A percentile compares a stretch with the other conserved stretches of the same genome.
These are phyloP conservation scores for Mycena sp. DNA, from an alignment of 1,284 basidiomycete genomes.

Conservation along the genomic window DNA sequence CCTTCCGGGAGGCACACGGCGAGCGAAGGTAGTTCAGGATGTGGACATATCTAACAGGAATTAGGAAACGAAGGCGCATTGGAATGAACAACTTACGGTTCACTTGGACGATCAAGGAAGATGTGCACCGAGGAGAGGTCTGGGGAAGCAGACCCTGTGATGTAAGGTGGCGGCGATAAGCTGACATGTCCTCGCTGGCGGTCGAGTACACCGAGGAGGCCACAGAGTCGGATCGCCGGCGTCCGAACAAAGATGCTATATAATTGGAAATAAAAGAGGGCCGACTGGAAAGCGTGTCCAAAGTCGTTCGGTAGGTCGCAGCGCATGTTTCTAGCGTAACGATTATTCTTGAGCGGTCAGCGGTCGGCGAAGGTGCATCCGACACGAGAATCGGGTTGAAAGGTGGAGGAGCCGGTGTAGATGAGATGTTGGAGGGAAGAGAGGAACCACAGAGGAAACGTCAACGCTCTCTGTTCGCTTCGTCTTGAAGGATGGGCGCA, in stretches of 20 bases:
- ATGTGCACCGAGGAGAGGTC: constrained; percentile 64
- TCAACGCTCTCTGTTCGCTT: constrained; percentile 47
- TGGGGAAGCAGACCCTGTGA: constrained; percentile 63
- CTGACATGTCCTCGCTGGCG: constrained; percentile 53
- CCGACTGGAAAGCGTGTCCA: constrained; percentile 71
- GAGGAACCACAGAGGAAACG: constrained; percentile 46
- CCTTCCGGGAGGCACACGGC: constrained; percentile 52
- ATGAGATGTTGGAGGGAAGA: constrained; percentile 42
- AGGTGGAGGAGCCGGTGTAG: constrained; percentile 49
- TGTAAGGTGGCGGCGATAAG: constrained; percentile 67
- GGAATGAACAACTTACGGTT: constrained; percentile 64
- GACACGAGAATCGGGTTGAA: constrained; percentile 76
- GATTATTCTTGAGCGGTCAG: constrained; percentile 69
- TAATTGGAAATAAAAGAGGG: constrained; percentile 72
- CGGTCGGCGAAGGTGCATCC: constrained; percentile 53
- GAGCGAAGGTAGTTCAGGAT: constrained; percentile 76
- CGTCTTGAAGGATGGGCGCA: constrained; percentile 56
- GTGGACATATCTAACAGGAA: constrained; percentile 64
- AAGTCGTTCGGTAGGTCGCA: constrained; percentile 66
- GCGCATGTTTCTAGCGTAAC: constrained; percentile 79
- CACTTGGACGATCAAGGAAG: constrained; percentile 83
- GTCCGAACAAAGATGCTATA: constrained; percentile 58
- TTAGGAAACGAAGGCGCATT: constrained; percentile 20
- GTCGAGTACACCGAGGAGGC: constrained; percentile 63
- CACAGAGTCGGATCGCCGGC: constrained; percentile 46